Conservation (phyloP, 1,284 basidiomycete genomes). For the Erythrobasidium hasegawianum region DNA sequence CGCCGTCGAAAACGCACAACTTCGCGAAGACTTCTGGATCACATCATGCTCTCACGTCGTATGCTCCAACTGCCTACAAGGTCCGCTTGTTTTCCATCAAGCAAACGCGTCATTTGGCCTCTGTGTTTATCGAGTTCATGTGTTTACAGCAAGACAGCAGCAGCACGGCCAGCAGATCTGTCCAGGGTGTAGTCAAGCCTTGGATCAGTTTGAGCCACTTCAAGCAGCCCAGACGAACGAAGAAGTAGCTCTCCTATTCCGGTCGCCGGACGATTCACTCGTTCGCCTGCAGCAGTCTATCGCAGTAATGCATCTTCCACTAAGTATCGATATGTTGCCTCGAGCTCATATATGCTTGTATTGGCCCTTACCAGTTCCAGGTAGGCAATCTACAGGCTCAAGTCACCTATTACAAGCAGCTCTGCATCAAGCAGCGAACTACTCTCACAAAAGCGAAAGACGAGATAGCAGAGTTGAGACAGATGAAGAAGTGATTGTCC, state of each 20-base stretch:
- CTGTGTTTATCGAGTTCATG: background rate
- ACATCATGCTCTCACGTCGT: slow-evolving; percentile 30
- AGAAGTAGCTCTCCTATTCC: slow-evolving; percentile 7
- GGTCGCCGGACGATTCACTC: slow-evolving; percentile 16
- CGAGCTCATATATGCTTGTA: no score
- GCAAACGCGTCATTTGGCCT: background rate
- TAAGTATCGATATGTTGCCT: background rate
- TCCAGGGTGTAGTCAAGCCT: slow-evolving; percentile 9
- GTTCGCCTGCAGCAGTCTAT: slow-evolving; percentile 5
- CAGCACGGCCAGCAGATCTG: slow-evolving; percentile 1
- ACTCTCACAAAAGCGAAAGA: slow-evolving; percentile 12
- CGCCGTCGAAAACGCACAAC: slow-evolving; percentile 8
- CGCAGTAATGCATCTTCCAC: slow-evolving; percentile 1
- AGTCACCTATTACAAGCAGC: slow-evolving; percentile 19
- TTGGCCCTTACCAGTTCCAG: slow-evolving; percentile 17
- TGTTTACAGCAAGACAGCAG: background rate
- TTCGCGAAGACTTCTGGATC: slow-evolving; percentile 27
- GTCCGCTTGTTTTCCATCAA: slow-evolving; percentile 1
- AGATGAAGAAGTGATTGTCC: slow-evolving; percentile 12
- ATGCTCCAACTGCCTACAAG: slow-evolving; percentile 26
- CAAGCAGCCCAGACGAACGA: background rate
- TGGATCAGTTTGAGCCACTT: background rate
- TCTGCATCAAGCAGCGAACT: slow-evolving; percentile 18
- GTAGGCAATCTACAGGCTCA: slow-evolving; percentile 16
- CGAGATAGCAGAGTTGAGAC: slow-evolving; percentile 11